Percentiles rank a stretch among this genome's conserved stretches.
These are phyloP conservation scores for Fusarium poae DNA, from an alignment of 2,329 filamentous ascomycete species.

Conservation along the genomic window DNA sequence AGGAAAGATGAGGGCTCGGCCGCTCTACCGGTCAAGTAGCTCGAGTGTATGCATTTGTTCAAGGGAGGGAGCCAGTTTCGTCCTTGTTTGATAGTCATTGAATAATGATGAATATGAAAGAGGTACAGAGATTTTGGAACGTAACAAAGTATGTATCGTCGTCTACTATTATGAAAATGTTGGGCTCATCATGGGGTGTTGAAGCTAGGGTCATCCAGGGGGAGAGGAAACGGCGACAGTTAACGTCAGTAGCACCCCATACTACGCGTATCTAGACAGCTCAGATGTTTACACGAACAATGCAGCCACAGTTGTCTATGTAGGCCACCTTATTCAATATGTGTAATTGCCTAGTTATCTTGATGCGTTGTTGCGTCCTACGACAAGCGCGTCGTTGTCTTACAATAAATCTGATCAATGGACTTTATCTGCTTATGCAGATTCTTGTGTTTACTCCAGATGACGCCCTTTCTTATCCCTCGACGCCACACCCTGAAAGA, in stretches of 20 bases:
- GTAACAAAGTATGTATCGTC: slow-evolving; percentile 1
- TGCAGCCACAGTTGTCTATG: slow-evolving; percentile 20
- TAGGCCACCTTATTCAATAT: slow-evolving; percentile 2
- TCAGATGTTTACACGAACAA: slow-evolving; percentile 34
- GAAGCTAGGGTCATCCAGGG: slow-evolving; percentile 26
- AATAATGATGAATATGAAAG: slow-evolving; percentile 4
- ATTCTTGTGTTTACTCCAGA: slow-evolving; percentile 31
- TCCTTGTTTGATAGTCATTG: slow-evolving; percentile 26
- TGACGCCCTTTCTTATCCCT: slow-evolving; percentile 37
- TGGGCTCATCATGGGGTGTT: slow-evolving; percentile 15
- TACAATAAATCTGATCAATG: slow-evolving; percentile 14
- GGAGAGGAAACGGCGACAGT: slow-evolving; percentile 14
- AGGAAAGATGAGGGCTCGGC: slow-evolving; percentile 18
- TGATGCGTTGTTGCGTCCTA: slow-evolving; percentile 12
- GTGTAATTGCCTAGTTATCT: not conserved
- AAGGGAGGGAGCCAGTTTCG: slow-evolving; percentile 37
- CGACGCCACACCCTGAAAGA: slow-evolving; percentile 39
- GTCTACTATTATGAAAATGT: slow-evolving; percentile 9
- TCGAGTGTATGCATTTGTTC: slow-evolving; percentile 1
- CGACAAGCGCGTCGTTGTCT: slow-evolving; percentile 12
- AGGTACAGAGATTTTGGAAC: slow-evolving; percentile 15
- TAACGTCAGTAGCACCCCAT: slow-evolving; percentile 5
- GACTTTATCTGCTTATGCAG: slow-evolving; percentile 11
- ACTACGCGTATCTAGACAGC: slow-evolving; percentile 9
- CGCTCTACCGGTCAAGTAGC: not conserved